Conservation (phyloP, 139 green algal species). For the Diplosphaera chodatii region DNA sequence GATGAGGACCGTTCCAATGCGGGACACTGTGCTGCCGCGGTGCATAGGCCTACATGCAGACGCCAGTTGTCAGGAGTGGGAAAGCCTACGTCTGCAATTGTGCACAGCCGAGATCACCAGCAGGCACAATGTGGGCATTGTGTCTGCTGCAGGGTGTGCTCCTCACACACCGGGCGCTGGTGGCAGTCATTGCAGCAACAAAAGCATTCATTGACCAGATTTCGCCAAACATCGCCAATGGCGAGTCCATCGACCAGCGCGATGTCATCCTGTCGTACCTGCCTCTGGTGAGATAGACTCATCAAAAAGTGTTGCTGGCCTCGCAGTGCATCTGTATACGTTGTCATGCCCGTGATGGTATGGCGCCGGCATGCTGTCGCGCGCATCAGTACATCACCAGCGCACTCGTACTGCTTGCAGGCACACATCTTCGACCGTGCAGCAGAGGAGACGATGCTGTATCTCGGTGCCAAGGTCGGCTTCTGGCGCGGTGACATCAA, state of each 20-base stretch:
- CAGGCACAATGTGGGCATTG: too few species aligned
- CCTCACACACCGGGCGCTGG: conserved; percentile 63
- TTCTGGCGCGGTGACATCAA: conserved; percentile 79
- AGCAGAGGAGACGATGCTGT: conserved; percentile 70
- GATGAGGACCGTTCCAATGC: too few species aligned
- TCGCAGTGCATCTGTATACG: too few species aligned
- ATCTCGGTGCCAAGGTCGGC: conserved; percentile 65
- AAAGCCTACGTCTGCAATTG: too few species aligned
- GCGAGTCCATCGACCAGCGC: neutral
- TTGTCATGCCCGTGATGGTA: too few species aligned
- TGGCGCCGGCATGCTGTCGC: too few species aligned
- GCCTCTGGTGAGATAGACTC: conserved; percentile 52
- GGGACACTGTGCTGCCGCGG: neutral
- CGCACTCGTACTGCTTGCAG: too few species aligned
- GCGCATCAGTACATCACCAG: too few species aligned
- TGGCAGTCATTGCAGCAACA: conserved; percentile 45
- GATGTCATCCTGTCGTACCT: conserved; percentile 73
- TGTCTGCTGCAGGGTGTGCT: conserved; percentile 64
- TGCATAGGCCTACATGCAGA: neutral
- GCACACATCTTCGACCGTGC: conserved; percentile 89
- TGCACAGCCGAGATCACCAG: too few species aligned
- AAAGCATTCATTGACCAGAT: conserved; percentile 35
- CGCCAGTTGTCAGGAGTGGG: too few species aligned
- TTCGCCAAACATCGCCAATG: conserved; percentile 1
- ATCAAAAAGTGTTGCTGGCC: too few species aligned